Evolutionary conservation across 2,329 filamentous ascomycete genomes (phyloP), one percentile per base, ranked within the genome.

Genomic region (Cordyceps fumosorosea): DNA sequence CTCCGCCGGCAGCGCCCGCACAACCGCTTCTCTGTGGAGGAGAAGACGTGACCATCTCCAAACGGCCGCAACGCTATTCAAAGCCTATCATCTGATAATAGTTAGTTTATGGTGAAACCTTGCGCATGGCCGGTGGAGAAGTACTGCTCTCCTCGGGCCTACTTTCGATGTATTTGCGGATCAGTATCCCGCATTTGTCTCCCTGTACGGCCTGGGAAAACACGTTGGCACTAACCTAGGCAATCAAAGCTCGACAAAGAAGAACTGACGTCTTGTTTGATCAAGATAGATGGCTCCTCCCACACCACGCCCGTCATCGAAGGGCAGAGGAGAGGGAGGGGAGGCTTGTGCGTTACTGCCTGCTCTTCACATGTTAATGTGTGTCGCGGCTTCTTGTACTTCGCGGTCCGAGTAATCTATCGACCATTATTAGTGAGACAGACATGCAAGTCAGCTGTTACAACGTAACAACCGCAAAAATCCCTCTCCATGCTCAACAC

Each of bases 131-230:
- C 29, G 51, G n/a, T 7, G 51, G 12, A 37, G 29, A 7, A 26
- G 24, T 5, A 4, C 24, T 26, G 44, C 24, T 37, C n/a, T 18
- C 8, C 14, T 55, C 53, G 37, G 53, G 37, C 37, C 22, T 44
- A 29, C n/a, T 55, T 44, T 55, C 37, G 52, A 55, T 55, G 52
- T 55, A 55, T 55, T 42, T 55, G 52, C 52, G 52, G 52, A 42
- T 16, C 37, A n/a, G 29, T 11, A 24, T 54, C 26, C 32, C 52
- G 22, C 52, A 54, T 42, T 29, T 40, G 32, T 26, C 42, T 26
- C 52, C 52, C 18, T 20, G 32, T 44, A 14, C 34, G 42, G 34
- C 34, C 34, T 12, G 34, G 34, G 2, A 37, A 37, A 37, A 37
- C 8, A 11, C n/a, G 20, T 40, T 26, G 50, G n/a, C n/a, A 11